Evolutionary conservation across 1,284 basidiomycete genomes (phyloP).

Genomic region (Sanguinoderma infundibulare): DNA sequence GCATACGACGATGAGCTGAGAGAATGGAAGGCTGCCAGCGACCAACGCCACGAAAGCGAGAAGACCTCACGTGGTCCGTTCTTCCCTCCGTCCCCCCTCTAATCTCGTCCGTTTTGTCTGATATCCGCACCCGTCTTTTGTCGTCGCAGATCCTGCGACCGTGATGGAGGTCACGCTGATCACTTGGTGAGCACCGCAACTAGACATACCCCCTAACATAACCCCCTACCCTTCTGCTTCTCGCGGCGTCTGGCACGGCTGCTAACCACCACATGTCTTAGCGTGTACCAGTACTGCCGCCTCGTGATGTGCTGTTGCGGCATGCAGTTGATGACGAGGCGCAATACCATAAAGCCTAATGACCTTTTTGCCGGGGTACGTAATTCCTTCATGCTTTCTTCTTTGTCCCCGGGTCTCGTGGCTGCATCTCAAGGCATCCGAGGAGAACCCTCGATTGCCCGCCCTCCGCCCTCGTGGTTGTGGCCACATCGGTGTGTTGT

Average conservation of each 20-base stretch:
- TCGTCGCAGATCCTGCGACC: constrained; percentile 24
- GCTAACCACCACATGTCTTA: constrained; percentile 15
- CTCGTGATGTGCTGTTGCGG: constrained; percentile 39
- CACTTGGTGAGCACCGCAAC: constrained; percentile 28
- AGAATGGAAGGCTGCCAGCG: constrained; percentile 28
- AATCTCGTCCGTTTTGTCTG: background rate
- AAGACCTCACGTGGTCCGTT: constrained; percentile 19
- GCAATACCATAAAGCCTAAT: constrained; percentile 23
- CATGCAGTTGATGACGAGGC: constrained; percentile 33
- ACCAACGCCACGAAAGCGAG: constrained; percentile 27
- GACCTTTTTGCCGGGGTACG: constrained; percentile 24
- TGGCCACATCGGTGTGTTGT: constrained; percentile 11
- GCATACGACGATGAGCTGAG: constrained; percentile 32
- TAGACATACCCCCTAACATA: background rate
- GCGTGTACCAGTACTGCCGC: constrained; percentile 38
- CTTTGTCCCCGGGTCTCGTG: background rate
- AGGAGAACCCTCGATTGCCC: background rate
- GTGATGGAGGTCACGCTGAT: constrained; percentile 36
- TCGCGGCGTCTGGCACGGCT: background rate
- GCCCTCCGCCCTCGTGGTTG: background rate
- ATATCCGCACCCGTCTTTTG: background rate
- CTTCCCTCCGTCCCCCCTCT: background rate
- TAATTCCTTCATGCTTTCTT: background rate
- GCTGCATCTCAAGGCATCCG: background rate
- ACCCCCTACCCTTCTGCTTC: background rate